Base-by-base conservation (phyloP, 2,329 filamentous ascomycete genomes). In the Penicillium sp. region DNA sequence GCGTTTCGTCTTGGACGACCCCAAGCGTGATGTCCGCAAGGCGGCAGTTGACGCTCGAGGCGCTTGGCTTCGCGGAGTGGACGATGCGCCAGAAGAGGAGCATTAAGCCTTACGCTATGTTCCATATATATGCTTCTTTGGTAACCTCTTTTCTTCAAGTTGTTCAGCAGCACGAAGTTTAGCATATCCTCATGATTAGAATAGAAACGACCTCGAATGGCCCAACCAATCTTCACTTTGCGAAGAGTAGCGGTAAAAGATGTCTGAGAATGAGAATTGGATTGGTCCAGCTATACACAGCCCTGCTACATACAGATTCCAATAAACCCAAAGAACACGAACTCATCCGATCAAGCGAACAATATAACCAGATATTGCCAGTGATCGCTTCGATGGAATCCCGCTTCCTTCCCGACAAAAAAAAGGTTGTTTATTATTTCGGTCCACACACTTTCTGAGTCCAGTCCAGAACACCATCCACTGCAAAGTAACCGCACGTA, bases 41-140 rank as follows among this genome's bases (percentile, higher is more conserved):
- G 83, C 84, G 54, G 86, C 85, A 13, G 85, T 87, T 23, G 81
- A 80, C 72, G 86, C 84, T 58, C 72, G 84, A 48, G 79, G 75
- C n/a, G 81, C 77, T 51, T 88, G 85, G 85, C 67, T 86, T 49
- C 77, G 79, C 53, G 66, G 69, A 13, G 74, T 86, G 39, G 84
- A 84, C 64, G 83, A 87, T 67, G 83, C 81, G 50, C 81, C 84
- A 48, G 75, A 79, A 21, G 81, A 83, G 19, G 83, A 86, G 39
- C 81, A 85, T 37, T 74, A 65, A 65, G 54, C 40, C 36, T 58
- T 13, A 14, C 13, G 23, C 31, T 29, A 10, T 16, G 11, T 7
- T 19, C 21, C 19, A 11, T 31, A 45, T 45, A 45, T 29, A 29
- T n/a, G 19, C 39, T n/a, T n/a, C n/a, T n/a, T n/a, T n/a, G n/a